Evolutionary conservation across 176 grass and related monocot genomes (phyloP).

Genomic region (Phyllostachys edulis): DNA sequence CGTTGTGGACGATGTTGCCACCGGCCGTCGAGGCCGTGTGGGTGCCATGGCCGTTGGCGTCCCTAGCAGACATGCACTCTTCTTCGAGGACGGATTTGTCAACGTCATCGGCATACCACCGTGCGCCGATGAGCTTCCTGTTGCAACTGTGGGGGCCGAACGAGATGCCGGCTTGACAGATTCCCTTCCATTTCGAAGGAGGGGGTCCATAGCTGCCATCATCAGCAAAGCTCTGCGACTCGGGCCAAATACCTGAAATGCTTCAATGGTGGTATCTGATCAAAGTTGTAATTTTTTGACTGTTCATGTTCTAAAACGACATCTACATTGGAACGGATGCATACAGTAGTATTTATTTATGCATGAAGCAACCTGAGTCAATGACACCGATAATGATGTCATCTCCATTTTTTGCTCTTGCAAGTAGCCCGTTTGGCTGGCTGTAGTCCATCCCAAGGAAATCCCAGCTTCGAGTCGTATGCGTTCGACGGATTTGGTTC

Average conservation of each 20-base stretch:
- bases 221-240: neutral
- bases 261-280: too few species aligned
- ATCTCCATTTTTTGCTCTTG: neutral
- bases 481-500: neutral
- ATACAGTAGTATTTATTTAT: too few species aligned
- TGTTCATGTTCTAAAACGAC: too few species aligned
- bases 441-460: neutral
- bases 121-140: neutral
- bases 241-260: neutral
- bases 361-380: neutral
- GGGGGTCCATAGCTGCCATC: neutral
- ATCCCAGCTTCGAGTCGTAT: neutral
- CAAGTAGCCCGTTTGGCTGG: neutral
- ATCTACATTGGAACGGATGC: too few species aligned
- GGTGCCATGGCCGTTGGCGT: conserved; percentile 2
- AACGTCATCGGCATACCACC: neutral
- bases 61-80: neutral
- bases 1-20: neutral
- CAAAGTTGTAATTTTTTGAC: neutral
- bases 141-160: neutral
- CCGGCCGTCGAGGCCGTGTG: conserved; percentile 37
- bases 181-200: too few species aligned
- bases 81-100: neutral
- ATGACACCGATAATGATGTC: neutral
- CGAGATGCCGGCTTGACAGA: neutral